Evolutionary conservation across 148 eudicot species (phyloP), one percentile per base, ranked within the genome.

Genomic region (Beta vulgaris): DNA sequence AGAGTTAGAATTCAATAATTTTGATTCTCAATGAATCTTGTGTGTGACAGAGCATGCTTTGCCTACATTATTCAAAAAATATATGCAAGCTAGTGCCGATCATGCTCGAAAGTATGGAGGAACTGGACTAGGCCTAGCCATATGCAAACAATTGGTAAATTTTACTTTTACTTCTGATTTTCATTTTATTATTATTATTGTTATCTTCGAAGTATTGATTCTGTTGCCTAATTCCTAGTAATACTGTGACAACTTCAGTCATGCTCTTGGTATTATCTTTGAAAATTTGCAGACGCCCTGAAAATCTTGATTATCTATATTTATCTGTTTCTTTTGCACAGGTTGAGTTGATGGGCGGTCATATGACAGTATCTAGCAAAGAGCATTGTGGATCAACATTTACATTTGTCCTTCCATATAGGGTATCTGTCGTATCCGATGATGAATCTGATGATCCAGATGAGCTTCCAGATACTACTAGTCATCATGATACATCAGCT

Each of bases 301-400:
- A 64, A 64, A 64, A 34, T 6, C 0, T 25, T 23, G 12, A 5
- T 57, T 21, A 21, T 19, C 21, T 53, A 21, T 34, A 1, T 51
- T 51, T 15, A 64, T 42, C 12, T 42, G 34, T 15, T 42, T n/a
- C 39, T 37, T 70, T 51, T 77, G 71, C 43, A 81, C 79, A 93
- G 98, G 98, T 88, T 72, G 97, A 91, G 79, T 88, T 93, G 57
- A 93, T 93, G 98, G 98, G 98, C 3, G 98, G 98, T 61, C 86
- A 87, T 78, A 88, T 93, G 54, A 87, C 90, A 35, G 98, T 93
- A 46, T 77, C 87, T 32, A 91, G 97, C 85, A 76, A 49, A 71
- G 97, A 91, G 83, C 81, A 86, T 40, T 25, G 67, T 51, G 98
- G 98, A 26, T 93, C 98, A 21, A 90, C 88, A 37, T 93, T 93